Evolutionary conservation across 345 rosid genomes (phyloP).

Genomic region (Melaleuca alternifolia): DNA sequence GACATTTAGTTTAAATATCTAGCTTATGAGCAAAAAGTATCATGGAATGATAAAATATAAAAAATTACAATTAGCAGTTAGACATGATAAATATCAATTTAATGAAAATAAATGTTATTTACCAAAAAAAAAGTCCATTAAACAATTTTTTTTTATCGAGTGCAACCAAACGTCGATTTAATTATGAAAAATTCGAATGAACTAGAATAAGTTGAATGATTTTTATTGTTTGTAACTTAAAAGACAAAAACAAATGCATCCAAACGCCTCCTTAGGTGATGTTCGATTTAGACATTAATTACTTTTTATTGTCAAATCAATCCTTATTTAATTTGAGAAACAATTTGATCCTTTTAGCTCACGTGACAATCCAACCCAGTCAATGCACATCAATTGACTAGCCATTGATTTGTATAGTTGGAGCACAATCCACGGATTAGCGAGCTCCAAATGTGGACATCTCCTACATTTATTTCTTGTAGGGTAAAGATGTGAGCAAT

Average conservation of each 20-base stretch:
- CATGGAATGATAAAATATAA: background rate
- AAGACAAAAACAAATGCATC: background rate
- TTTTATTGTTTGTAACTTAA: background rate
- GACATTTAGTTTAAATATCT: background rate
- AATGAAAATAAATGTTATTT: too few species aligned
- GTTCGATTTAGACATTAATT: background rate
- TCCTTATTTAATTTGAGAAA: background rate
- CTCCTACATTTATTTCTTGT: too few species aligned
- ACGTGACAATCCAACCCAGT: background rate
- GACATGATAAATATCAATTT: background rate
- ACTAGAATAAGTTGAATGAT: background rate
- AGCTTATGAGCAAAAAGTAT: background rate
- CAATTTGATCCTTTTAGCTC: background rate
- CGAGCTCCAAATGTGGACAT: too few species aligned
- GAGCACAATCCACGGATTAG: too few species aligned
- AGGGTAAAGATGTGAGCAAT: too few species aligned
- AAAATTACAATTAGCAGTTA: background rate
- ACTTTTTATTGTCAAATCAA: too few species aligned
- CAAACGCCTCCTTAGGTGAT: background rate
- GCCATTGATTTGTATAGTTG: too few species aligned
- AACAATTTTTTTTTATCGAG: background rate
- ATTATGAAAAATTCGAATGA: background rate
- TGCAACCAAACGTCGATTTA: background rate
- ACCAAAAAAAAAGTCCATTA: too few species aligned
- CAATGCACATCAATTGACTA: too few species aligned